Evolutionary conservation across 2,329 filamentous ascomycete genomes (phyloP), one percentile per base, ranked within the genome.

Genomic region (Colletotrichum theobromicola): DNA sequence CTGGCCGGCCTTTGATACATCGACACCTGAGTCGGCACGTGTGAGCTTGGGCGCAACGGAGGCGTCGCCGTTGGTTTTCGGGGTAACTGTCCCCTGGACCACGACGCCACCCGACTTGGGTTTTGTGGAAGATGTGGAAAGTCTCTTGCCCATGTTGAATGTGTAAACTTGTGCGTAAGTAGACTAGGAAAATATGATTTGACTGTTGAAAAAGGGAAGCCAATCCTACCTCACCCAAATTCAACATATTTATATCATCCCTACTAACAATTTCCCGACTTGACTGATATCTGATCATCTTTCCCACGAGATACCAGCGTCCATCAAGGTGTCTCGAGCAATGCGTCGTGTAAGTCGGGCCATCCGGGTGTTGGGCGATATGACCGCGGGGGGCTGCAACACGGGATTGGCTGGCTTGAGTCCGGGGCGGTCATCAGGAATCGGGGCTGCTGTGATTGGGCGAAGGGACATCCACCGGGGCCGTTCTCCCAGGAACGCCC

Each of bases 401-500:
- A 72, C 68, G 68, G 68, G 72, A 75, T 72, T 75, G 72, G 72
- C 62, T 63, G 28, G 34, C 37, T n/a, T 46, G 46, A 12, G 4
- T 26, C 68, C 68, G 72, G 68, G 68, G 30, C 28, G 24, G 72
- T 75, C 53, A 75, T 75, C 68, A 58, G 12, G 68, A 72, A 67
- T 75, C 72, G 72, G 72, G 34, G 34, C 32, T 26, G 7, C 8
- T 18, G 2, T 75, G 62, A 75, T 75, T 75, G 72, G 72, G 21
- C 5, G 35, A 28, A 24, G 37, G 9, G 30, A 55, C 55, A 26
- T 26, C 57, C 21, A 42, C 30, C 62, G 68, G 68, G 26, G 42
- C 61, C 26, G 7, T 8, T 34, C 34, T 58, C 15, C 55, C 53
- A 34, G 71, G 28, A 57, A 42, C 62, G 24, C 24, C 21, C 46